Evolutionary conservation across 257 asterid genomes (phyloP), one percentile per base, ranked within the genome.

Genomic region (Forsythia suspensa): DNA sequence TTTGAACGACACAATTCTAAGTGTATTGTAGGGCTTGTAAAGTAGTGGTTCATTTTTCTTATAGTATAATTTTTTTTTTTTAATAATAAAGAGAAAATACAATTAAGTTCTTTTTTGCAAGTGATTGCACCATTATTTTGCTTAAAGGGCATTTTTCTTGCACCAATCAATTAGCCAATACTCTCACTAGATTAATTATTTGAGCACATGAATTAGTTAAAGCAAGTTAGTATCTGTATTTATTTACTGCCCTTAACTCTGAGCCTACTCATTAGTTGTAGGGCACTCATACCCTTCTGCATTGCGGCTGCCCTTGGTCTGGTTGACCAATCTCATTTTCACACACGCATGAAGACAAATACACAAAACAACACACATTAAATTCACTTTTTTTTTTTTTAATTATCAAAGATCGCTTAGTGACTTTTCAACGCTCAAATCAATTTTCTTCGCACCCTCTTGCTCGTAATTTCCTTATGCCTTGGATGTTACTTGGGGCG

Each of bases 241-340:
- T n/a, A 59, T 59, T 20, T 55, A 4, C 24, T 55, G 4, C 51
- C 10, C 4, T 51, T 18, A 51, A 12, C 61, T 4, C 4, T 20
- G 10, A n/a, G 18, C 67, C 67, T 57, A 57, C 34, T 0, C 66
- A 2, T n/a, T 55, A 46, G 77, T 46, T 5, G 4, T 73, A 71
- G 80, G 76, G 37, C 84, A 76, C 80, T 80, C 76, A 70, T 81
- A 16, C 37, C 76, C 80, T 70, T 77, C 76, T 70, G 61, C 79
- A 68, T 80, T 75, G 77, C 76, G 76, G 77, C 81, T 36, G 79
- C 81, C 57, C 72, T 48, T 75, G 76, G 67, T 41, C 44, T 72
- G 41, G 85, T 77, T 81, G 85, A 77, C 81, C 76, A 71, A n/a
- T 7, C 43, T 13, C 34, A 3, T 4, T 43, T 65, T 65, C 70